Base-by-base conservation (phyloP, 192 early-diverging fungal species). In the Linnemannia zychae region DNA sequence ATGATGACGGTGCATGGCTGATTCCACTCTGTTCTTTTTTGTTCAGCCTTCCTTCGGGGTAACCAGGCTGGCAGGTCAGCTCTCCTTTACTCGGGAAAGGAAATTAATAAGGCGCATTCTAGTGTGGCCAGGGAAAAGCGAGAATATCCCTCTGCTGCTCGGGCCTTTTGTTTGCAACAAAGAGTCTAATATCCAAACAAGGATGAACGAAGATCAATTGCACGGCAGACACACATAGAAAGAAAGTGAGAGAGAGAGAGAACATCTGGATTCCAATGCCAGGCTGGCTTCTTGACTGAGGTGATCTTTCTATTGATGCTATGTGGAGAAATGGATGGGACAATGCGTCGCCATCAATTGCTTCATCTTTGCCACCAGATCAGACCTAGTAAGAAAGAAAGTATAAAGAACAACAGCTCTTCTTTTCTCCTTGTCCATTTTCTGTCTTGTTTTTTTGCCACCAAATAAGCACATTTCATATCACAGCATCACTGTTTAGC, bases 141-240 rank as follows among this genome's bases (percentile, higher is more conserved):
- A 69, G 34, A 40, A 40, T 1, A 40, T 20, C 36, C 37, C 11
- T 69, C 67, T 40, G 28, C 24, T 66, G 67, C 38, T 69, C n/a
- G 67, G 67, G n/a, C 38, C 18, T 68, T 36, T 20, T n/a, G n/a
- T 69, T 6, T 20, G 15, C 7, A 1, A 15, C 9, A 4, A 7
- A 68, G 28, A 68, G 0, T 68, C 38, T 36, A 6, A 24, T 68
- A 34, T 34, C 46, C 38, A 65, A 17, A 44, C 34, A 68, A 80
- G 80, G 80, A 72, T 76, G 80, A 72, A 82, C 76, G 74, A 76
- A 37, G 80, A 82, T 82, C 78, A 80, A 28, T 77, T n/a, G n/a
- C 22, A 13, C 28, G 20, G 47, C 12, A 44, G 40, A 9, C 40
- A 44, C 9, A 44, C 40, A 44, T 44, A 3, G 4, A 9, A 44